A percentile compares a stretch with the other conserved stretches of the same genome.
Evolutionary conservation across 2,329 filamentous ascomycete genomes (phyloP).

Genomic region (Samsoniella hepiali): DNA sequence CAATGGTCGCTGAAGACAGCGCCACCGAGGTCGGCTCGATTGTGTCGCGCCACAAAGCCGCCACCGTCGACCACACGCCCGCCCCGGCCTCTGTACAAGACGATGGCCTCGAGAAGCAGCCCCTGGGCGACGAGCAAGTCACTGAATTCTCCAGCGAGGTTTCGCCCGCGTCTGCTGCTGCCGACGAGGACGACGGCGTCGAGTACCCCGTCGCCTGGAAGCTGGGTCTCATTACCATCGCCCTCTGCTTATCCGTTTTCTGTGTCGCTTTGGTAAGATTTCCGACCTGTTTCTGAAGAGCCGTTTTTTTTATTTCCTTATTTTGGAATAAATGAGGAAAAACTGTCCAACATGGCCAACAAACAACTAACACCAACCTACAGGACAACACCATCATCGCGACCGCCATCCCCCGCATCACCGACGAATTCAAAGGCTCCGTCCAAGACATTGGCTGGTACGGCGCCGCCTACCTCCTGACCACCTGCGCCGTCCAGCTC

Average conservation of each 20-base stretch:
- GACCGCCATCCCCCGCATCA: constrained; percentile 37
- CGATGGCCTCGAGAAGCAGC: constrained; percentile 5
- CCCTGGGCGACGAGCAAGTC: neutral
- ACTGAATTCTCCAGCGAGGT: neutral
- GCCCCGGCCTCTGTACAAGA: neutral
- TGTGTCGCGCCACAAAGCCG: constrained; percentile 13
- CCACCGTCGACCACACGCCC: constrained; percentile 1
- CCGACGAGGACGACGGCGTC: constrained; percentile 32
- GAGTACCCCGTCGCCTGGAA: constrained; percentile 26
- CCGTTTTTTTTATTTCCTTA: too few relatives aligned
- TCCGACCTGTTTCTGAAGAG: constrained; percentile 21
- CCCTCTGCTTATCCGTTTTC: constrained; percentile 19
- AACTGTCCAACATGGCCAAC: neutral
- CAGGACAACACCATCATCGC: constrained; percentile 38
- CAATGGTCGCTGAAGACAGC: constrained; percentile 11
- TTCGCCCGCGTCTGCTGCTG: neutral
- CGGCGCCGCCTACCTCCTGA: constrained; percentile 42
- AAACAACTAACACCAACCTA: constrained; percentile 16
- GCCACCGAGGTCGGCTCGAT: constrained; percentile 17
- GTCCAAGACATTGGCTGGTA: constrained; percentile 46
- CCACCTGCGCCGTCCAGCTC: constrained; percentile 47
- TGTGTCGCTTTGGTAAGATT: constrained; percentile 25
- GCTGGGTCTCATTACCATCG: constrained; percentile 17
- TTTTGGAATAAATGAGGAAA: too few relatives aligned
- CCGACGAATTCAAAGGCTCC: constrained; percentile 32